Base-by-base conservation (phyloP, 257 asterid genomes). In the Gentiana macrophylla region DNA sequence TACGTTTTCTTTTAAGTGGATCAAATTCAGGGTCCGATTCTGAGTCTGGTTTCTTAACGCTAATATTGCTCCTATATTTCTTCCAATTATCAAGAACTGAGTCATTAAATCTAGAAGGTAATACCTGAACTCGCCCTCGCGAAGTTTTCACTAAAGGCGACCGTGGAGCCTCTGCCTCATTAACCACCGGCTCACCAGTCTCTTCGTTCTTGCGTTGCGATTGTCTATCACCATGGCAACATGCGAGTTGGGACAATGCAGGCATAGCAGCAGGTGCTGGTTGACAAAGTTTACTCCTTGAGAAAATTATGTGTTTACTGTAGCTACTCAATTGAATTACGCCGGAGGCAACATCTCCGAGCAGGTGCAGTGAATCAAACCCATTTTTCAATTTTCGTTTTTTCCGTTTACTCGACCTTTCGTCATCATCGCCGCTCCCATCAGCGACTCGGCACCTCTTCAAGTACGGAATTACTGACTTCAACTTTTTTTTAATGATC, bases 381-480 rank as follows among this genome's bases (percentile, higher is more conserved):
- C 84, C 80, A 61, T 73, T 70, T 36, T 60, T 70, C 33, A 55
- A 50, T 67, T 81, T 92, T 5, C 86, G 77, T 56, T 74, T 85
- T 86, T 92, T 92, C 74, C 88, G 82, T 63, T 74, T 80, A 15
- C 67, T 71, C 49, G 75, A 65, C 4, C 77, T 70, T 33, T 73
- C 83, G 38, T 90, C 90, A 70, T 80, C 98, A 36, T 74, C 93
- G 5, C 71, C 89, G 36, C 62, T 82, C 62, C 84, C 77, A 50
- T 73, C 94, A 53, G 67, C 71, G 57, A 50, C 70, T 12, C 99
- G 82, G 73, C 90, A 79, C 51, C 99, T 84, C 74, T 88, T 88
- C 79, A 83, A 62, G 72, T 62, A 78, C 86, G 97, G 95, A 97
- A 92, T 85, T 88, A 83, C 99, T 64, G 90, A 73, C 85, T 92